A percentile compares a stretch with the other conserved stretches of the same genome.
phyloP scores from a whole-genome alignment of 177 flowering plant species.

The Tripterygium wilfordii region DNA sequence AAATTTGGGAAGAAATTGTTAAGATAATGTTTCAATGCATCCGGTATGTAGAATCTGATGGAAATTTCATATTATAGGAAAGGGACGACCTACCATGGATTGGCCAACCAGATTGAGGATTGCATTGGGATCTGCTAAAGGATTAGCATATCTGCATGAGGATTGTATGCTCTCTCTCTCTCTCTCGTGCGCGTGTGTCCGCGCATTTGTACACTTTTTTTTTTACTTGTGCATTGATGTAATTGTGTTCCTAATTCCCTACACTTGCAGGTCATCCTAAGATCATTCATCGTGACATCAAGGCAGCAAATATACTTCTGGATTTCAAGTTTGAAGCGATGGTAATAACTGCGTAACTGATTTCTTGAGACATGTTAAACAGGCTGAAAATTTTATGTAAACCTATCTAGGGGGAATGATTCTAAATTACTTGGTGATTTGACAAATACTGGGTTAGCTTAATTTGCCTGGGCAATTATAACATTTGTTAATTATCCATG shows the following conservation, averaged over 20 bases:
- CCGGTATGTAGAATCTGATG: slow-evolving; percentile 1
- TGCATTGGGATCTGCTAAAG: slow-evolving; percentile 58
- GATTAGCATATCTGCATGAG: slow-evolving; percentile 61
- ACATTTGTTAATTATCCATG: neutral
- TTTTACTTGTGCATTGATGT: neutral
- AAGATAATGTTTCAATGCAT: neutral
- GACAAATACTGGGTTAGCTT: too few relatives aligned
- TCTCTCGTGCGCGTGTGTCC: too few relatives aligned
- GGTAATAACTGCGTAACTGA: slow-evolving; percentile 11
- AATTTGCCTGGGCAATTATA: neutral
- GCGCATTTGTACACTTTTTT: neutral
- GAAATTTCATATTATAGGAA: slow-evolving; percentile 24
- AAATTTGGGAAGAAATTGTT: too few relatives aligned
- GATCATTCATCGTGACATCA: slow-evolving; percentile 42
- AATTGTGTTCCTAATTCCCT: neutral
- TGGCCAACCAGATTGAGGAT: slow-evolving; percentile 47
- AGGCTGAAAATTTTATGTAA: too few relatives aligned
- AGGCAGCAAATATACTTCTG: slow-evolving; percentile 36
- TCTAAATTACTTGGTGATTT: too few relatives aligned
- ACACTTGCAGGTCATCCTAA: slow-evolving; percentile 31
- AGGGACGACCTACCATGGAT: slow-evolving; percentile 45
- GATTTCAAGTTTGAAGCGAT: slow-evolving; percentile 40
- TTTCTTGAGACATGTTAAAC: neutral
- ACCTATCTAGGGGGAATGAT: too few relatives aligned
- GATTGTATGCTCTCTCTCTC: slow-evolving; percentile 37